These are phyloP conservation scores for Cordyceps tenuipes DNA, from an alignment of 2,329 filamentous ascomycete genomes.

Conservation along the genomic window DNA sequence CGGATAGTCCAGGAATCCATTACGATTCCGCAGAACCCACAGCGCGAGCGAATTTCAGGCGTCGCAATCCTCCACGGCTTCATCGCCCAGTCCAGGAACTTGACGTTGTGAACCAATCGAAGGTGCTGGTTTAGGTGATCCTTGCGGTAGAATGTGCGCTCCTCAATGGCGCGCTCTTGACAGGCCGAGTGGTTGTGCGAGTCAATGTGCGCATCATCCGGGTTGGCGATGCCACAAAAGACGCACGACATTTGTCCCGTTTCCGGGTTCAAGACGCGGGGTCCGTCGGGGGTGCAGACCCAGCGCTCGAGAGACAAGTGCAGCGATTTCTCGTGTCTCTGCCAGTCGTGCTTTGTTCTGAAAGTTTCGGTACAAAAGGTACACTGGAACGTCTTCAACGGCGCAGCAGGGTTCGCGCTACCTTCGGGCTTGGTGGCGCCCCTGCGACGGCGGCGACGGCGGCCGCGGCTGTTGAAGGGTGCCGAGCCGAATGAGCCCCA, in stretches of 20 bases:
- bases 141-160: conserved; percentile 59
- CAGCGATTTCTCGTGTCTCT: conserved; percentile 61
- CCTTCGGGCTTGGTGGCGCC: conserved; percentile 30
- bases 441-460: conserved; percentile 40
- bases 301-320: conserved; percentile 57
- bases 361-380: conserved; percentile 63
- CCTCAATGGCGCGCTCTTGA: conserved; percentile 52
- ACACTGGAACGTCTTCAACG: conserved; percentile 54
- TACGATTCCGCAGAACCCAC: conserved; percentile 56
- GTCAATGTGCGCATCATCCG: conserved; percentile 48
- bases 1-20: conserved; percentile 54
- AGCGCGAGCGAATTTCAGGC: conserved; percentile 54
- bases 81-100: conserved; percentile 57
- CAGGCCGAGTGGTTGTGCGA: conserved; percentile 55
- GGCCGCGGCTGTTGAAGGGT: conserved; percentile 34
- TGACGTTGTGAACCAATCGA: conserved; percentile 53
- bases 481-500: conserved; percentile 42
- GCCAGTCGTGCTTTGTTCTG: conserved; percentile 61
- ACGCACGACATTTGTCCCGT: conserved; percentile 50
- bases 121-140: conserved; percentile 60
- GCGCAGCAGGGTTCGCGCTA: conserved; percentile 28
- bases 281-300: conserved; percentile 54
- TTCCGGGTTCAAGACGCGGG: conserved; percentile 47
- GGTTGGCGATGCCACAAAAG: conserved; percentile 50
- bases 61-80: conserved; percentile 52